Percentiles rank a stretch among this genome's conserved stretches.
Evolutionary conservation across 805 yeast genomes (phyloP).

Genomic region (Candida vartiovaarae): DNA sequence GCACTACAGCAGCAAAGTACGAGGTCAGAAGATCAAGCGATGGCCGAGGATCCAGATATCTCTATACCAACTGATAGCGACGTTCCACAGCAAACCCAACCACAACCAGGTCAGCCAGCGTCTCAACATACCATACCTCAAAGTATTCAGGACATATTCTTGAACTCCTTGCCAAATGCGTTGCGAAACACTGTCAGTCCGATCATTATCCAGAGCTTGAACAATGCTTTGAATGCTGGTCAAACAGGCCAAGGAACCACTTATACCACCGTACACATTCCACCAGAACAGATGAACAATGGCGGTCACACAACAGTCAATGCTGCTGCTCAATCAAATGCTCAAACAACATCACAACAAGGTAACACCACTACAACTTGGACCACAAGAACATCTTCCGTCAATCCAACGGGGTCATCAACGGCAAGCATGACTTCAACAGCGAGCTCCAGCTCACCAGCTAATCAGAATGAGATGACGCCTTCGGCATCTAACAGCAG

Average conservation of each 20-base stretch:
- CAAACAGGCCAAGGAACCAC: constrained; percentile 9
- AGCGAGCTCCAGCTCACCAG: too few relatives aligned
- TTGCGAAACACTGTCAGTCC: constrained; percentile 11
- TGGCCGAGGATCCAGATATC: too few relatives aligned
- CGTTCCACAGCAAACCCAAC: background rate
- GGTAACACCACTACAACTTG: background rate
- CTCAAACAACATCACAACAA: background rate
- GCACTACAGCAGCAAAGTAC: too few relatives aligned
- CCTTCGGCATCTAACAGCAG: too few relatives aligned
- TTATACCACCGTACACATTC: constrained; percentile 6
- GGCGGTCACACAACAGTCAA: too few relatives aligned
- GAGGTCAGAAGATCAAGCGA: too few relatives aligned
- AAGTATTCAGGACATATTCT: constrained; percentile 5
- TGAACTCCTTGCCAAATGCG: constrained; percentile 7
- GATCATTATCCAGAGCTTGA: constrained; percentile 7
- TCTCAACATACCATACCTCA: background rate
- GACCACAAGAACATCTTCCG: background rate
- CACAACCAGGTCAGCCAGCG: background rate
- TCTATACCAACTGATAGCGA: too few relatives aligned
- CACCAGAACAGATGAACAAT: background rate
- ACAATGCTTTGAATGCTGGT: constrained; percentile 10
- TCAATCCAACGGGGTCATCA: background rate
- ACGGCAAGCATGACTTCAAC: background rate
- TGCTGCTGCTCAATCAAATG: background rate
- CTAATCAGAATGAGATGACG: too few relatives aligned